Conservation (phyloP, 1,284 basidiomycete genomes). For the Puccinia novopanici region DNA sequence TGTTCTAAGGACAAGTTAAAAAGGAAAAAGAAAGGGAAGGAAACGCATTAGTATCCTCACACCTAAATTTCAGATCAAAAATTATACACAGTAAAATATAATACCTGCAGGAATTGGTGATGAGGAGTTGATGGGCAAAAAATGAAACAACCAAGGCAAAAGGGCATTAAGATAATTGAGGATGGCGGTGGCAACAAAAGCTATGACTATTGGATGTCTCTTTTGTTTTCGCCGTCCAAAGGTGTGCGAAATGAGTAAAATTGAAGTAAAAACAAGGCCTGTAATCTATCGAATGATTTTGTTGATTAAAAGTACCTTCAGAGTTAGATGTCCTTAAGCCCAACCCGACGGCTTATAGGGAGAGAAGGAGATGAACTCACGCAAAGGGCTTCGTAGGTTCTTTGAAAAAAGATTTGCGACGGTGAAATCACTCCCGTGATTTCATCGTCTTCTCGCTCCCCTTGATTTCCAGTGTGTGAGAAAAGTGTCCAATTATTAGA, state of each 20-base stretch:
- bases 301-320: not conserved
- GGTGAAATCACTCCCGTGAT: not conserved
- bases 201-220: conserved; percentile 31
- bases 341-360: not conserved
- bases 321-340: not conserved
- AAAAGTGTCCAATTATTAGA: not conserved
- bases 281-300: conserved; percentile 3
- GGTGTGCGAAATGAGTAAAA: conserved; percentile 21
- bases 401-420: not conserved
- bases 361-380: not conserved
- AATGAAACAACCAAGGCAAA: conserved; percentile 31
- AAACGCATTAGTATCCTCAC: not conserved
- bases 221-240: conserved; percentile 23
- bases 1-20: not conserved
- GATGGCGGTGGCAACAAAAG: conserved; percentile 22
- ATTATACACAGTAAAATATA: not conserved
- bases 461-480: not conserved
- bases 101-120: not conserved
- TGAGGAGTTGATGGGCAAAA: conserved; percentile 10
- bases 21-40: too few relatives aligned
- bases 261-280: conserved; percentile 34
- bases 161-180: conserved; percentile 36
- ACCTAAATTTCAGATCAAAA: not conserved
- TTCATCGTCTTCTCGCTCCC: not conserved
- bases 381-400: conserved; percentile 12